Evolutionary conservation across 345 rosid species (phyloP).

Genomic region (Anacardium occidentale): DNA sequence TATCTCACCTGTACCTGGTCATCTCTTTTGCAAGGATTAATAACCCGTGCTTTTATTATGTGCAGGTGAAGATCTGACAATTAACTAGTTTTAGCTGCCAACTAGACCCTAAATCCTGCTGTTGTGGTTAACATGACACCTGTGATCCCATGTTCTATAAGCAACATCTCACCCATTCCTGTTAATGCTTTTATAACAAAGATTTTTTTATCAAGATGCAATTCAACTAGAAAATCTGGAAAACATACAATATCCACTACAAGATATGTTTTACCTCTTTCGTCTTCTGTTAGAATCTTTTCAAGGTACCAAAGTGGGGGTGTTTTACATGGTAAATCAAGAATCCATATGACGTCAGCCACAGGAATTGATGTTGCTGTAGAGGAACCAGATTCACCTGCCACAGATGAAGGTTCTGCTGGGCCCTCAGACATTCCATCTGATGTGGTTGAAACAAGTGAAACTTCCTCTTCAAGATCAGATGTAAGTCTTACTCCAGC

Average conservation of each 20-base stretch:
- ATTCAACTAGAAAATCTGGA: constrained; percentile 46
- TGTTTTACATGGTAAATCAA: constrained; percentile 38
- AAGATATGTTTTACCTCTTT: constrained; percentile 45
- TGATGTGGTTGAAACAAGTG: constrained; percentile 34
- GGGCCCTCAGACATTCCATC: constrained; percentile 36
- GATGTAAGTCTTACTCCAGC: constrained; percentile 34
- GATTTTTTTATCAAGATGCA: constrained; percentile 44
- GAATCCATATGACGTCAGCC: constrained; percentile 37
- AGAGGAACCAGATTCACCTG: constrained; percentile 59
- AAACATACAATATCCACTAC: constrained; percentile 29
- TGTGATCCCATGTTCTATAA: constrained; percentile 53
- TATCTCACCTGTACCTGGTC: background rate
- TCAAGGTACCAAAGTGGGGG: constrained; percentile 39
- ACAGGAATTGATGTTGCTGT: constrained; percentile 67
- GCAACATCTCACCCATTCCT: constrained; percentile 56
- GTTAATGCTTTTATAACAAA: constrained; percentile 45
- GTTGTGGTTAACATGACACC: constrained; percentile 54
- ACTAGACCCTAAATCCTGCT: constrained; percentile 10
- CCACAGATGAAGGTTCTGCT: constrained; percentile 36
- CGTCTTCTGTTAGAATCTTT: constrained; percentile 49
- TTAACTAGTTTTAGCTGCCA: constrained; percentile 25
- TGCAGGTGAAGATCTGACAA: constrained; percentile 40
- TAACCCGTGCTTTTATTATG: constrained; percentile 7
- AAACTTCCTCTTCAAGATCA: constrained; percentile 29
- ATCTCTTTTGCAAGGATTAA: constrained; percentile 4